Base-by-base conservation (phyloP, 2,329 filamentous ascomycete species). In the Periconia digitata region DNA sequence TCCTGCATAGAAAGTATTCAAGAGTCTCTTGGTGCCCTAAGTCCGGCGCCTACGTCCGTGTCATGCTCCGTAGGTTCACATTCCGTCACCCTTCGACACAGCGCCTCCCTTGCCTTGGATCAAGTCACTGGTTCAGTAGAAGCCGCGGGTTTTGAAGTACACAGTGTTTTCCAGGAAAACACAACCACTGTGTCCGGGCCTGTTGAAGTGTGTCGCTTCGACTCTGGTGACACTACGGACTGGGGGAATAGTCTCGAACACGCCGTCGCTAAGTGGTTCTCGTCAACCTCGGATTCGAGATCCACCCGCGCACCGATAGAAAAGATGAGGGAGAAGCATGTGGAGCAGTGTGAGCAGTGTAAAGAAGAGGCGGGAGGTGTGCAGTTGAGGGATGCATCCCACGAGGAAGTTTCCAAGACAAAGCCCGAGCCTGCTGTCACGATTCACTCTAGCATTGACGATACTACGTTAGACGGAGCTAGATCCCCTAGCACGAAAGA, bases 31-130 rank as follows among this genome's bases (percentile, higher is more conserved):
- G 75, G 59, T 29, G 56, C 60, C 6, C 68, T 81, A 66, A 49
- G 76, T 62, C 72, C 80, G 65, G 62, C 73, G 75, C 74, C 75
- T 63, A 55, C 66, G 46, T 84, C 81, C 73, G 80, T 89, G 23
- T 86, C 85, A 53, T 81, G 85, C 50, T 89, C 87, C 55, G 81
- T 90, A 51, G 80, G 90, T 60, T 86, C 85, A 34, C 87, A 87
- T 41, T 83, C 83, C 51, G 82, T 89, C 56, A 84, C 83, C 24
- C 74, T 86, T 53, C 74, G 78, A 58, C 84, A 86, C 68, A 62
- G 59, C 39, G 60, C 74, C 50, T 69, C 69, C 49, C 63, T 74
- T 39, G 59, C 75, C 18, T 55, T 77, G 23, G 63, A 73, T 2
- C 67, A 71, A 23, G 75, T 77, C 27, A 56, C 62, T 8, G 58